Base-by-base conservation (phyloP, 2,329 filamentous ascomycete genomes). In the Trematosphaeria pertusa region DNA sequence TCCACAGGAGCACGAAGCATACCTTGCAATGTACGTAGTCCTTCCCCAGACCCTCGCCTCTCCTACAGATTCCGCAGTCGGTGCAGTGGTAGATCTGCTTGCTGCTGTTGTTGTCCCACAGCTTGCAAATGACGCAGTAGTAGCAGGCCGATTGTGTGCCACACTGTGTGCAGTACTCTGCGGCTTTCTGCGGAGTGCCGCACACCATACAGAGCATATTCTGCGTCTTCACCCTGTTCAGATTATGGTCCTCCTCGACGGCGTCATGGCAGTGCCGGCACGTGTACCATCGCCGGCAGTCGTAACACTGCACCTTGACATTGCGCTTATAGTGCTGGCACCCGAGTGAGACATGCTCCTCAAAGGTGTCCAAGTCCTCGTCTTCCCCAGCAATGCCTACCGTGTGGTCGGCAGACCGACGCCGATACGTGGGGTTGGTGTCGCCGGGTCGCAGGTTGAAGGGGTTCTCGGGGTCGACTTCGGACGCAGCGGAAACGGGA, bases 1-100 rank as follows among this genome's bases (percentile, higher is more conserved):
- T 7, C 2, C 6, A 18, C 3, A 11, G 14, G 7, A 14, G 26
- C 74, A n/a, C 2, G 11, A 18, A 2, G 31, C 42, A 70, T 76
- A 93, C 91, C 83, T 96, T 95, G 87, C 94, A 99, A 73, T 99
- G 94, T 65, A 95, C 92, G 69, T 96, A 99, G 69, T 99, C 94
- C 68, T 96, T 97, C 3, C 94, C 93, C 21, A 99, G 77, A 1
- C 94, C 94, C 69, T 91, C 84, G 1, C 94, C 94, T 46, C 92
- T 87, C 48, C 94, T 84, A 69, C 94, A 99, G 51, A 99, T 96
- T 4, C 94, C 94, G 71, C 94, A 99, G 64, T 97, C 94, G 64
- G 86, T 83, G 71, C 94, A 99, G 69, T 99, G 94, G 67, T 99
- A 99, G 46, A 97, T 96, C 56, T 87, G 88, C 71, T 95, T 97